A percentile compares a stretch with the other conserved stretches of the same genome.
Evolutionary conservation across 2,329 filamentous ascomycete genomes (phyloP).

Genomic region (Nakataea oryzae): DNA sequence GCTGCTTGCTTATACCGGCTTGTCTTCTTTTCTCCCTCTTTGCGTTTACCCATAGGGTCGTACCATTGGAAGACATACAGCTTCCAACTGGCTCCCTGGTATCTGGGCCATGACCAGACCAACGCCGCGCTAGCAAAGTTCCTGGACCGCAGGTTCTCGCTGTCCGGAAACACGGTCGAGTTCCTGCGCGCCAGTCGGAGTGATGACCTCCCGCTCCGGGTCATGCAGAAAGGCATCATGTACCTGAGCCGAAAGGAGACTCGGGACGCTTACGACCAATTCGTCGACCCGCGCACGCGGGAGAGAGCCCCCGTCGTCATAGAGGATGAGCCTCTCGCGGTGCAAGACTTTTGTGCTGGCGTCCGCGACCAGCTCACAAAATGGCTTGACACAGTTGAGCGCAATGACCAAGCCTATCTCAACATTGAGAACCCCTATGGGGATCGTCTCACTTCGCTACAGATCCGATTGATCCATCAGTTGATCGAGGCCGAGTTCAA

Average conservation of each 20-base stretch:
- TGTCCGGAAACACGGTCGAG: constrained; percentile 16
- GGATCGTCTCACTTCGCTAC: constrained; percentile 14
- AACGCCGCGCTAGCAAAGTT: constrained; percentile 9
- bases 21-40: not conserved
- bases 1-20: not conserved
- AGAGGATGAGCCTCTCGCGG: constrained; percentile 1
- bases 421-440: constrained; percentile 13
- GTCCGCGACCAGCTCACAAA: not conserved
- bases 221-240: constrained; percentile 13
- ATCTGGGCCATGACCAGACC: constrained; percentile 7
- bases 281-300: constrained; percentile 9
- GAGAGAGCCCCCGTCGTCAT: constrained; percentile 8
- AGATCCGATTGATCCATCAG: constrained; percentile 16
- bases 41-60: not conserved
- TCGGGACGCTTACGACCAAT: constrained; percentile 4
- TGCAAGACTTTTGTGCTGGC: constrained; percentile 7
- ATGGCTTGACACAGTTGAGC: constrained; percentile 5
- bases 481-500: constrained; percentile 13
- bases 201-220: not conserved
- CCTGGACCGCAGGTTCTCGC: constrained; percentile 15
- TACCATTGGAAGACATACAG: constrained; percentile 18
- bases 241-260: constrained; percentile 20
- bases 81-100: constrained; percentile 19
- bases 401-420: constrained; percentile 2
- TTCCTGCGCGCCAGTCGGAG: constrained; percentile 14